These are phyloP conservation scores for Saccharomycopsis malanga DNA, from an alignment of 805 yeast species.

Conservation along the genomic window DNA sequence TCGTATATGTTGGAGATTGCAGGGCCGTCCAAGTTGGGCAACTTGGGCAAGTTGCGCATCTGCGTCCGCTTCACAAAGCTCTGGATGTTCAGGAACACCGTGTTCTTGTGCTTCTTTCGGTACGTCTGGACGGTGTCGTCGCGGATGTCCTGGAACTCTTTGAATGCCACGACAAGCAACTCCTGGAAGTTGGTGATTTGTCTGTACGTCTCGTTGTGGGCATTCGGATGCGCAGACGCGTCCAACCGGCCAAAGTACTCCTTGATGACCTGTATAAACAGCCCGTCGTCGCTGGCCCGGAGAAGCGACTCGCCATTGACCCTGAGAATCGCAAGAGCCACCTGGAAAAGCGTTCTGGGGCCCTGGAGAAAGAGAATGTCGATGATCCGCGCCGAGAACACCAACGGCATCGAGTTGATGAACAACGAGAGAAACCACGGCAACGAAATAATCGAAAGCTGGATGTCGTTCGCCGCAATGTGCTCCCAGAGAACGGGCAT, in stretches of 20 bases:
- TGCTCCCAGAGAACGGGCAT: constrained; percentile 88
- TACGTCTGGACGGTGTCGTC: constrained; percentile 66
- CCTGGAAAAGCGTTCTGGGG: constrained; percentile 81
- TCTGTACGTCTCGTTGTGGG: constrained; percentile 55
- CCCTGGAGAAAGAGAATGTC: constrained; percentile 91
- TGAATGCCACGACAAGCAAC: constrained; percentile 82
- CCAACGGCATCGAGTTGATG: constrained; percentile 88
- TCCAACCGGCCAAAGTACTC: constrained; percentile 73
- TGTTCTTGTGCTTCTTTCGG: constrained; percentile 63
- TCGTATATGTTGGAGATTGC: constrained; percentile 75
- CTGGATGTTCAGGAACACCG: constrained; percentile 80
- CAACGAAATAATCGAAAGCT: constrained; percentile 82
- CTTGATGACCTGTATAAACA: constrained; percentile 78
- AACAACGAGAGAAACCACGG: constrained; percentile 95
- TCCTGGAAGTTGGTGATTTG: constrained; percentile 82
- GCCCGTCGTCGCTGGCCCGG: constrained; percentile 83
- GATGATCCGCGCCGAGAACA: constrained; percentile 83
- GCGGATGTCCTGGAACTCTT: constrained; percentile 76
- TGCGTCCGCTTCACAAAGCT: constrained; percentile 89
- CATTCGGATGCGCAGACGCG: constrained; percentile 68
- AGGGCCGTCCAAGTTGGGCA: constrained; percentile 48
- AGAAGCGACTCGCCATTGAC: constrained; percentile 81
- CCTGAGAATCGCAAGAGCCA: constrained; percentile 83
- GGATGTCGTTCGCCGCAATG: constrained; percentile 71
- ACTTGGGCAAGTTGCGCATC: constrained; percentile 74